Percentiles rank a stretch among this genome's conserved stretches.
phyloP scores from a whole-genome alignment of 805 yeast genomes.

The Saitoella complicata region DNA sequence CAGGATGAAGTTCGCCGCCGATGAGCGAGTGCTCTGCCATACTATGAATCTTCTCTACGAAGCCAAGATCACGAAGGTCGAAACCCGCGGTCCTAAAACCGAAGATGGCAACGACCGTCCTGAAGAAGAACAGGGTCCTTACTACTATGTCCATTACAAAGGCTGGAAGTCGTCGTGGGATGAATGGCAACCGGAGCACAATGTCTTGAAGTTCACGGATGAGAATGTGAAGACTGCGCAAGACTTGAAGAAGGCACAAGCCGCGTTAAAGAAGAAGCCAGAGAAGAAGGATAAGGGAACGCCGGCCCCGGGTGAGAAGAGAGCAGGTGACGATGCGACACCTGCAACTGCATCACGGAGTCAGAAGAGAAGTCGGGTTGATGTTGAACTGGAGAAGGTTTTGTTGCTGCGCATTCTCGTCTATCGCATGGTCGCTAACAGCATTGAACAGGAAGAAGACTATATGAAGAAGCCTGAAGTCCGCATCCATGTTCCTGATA shows the following conservation, averaged over 20 bases:
- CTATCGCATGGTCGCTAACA: conserved; percentile 5
- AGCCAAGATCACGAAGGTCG: conserved; percentile 57
- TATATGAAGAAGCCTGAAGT: conserved; percentile 32
- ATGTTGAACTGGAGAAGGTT: neutral
- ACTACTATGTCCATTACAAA: conserved; percentile 69
- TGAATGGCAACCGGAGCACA: conserved; percentile 70
- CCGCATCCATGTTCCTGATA: conserved; percentile 41
- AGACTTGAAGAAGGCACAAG: conserved; percentile 36
- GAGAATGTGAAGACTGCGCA: conserved; percentile 53
- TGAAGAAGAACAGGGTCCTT: conserved; percentile 14
- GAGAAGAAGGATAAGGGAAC: conserved; percentile 11
- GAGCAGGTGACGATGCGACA: conserved; percentile 7
- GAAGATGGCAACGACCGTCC: conserved; percentile 21
- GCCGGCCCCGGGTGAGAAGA: conserved; percentile 5
- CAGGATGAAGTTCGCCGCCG: neutral
- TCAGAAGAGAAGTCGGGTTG: conserved; percentile 17
- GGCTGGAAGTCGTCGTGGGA: conserved; percentile 94
- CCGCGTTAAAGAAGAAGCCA: conserved; percentile 18
- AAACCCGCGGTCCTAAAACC: conserved; percentile 33
- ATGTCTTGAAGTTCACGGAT: conserved; percentile 52
- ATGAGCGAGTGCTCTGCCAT: conserved; percentile 21
- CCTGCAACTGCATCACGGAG: conserved; percentile 3
- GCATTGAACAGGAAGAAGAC: conserved; percentile 18
- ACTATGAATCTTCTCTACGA: conserved; percentile 86
- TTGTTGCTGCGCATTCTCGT: neutral